phyloP scores from a whole-genome alignment of 495 filamentous ascomycete genomes.

The Barbatosphaeria neglecta region DNA sequence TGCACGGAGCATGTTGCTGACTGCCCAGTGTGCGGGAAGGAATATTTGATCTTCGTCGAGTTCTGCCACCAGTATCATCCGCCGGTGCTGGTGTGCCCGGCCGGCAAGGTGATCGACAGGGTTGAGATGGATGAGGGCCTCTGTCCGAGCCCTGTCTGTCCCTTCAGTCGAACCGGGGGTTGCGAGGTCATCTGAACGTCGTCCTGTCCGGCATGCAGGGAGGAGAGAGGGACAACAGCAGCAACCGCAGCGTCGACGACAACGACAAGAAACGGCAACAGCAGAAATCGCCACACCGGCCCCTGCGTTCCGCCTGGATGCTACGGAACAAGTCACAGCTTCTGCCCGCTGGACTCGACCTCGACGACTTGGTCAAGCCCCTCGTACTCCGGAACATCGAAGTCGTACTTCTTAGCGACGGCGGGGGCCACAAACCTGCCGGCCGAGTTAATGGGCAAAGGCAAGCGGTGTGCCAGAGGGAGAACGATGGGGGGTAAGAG shows the following conservation, averaged over 20 bases:
- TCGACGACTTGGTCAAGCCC: conserved; percentile 88
- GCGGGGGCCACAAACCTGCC: conserved; percentile 62
- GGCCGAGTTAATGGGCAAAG: conserved; percentile 8
- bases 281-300: neutral
- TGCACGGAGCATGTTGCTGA: conserved; percentile 35
- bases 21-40: conserved; percentile 41
- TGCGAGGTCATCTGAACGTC: conserved; percentile 29
- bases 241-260: neutral
- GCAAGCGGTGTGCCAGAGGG: neutral
- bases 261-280: neutral
- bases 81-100: conserved; percentile 28
- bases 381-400: conserved; percentile 72
- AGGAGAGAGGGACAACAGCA: neutral
- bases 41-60: conserved; percentile 37
- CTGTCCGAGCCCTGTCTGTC: conserved; percentile 37
- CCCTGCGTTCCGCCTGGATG: neutral
- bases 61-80: conserved; percentile 35
- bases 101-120: conserved; percentile 18
- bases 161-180: conserved; percentile 35
- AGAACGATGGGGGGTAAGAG: neutral
- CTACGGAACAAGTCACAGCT: conserved; percentile 31
- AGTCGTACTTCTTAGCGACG: conserved; percentile 78
- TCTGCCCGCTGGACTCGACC: conserved; percentile 47
- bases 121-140: conserved; percentile 34
- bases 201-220: neutral